Evolutionary conservation across 257 asterid genomes (phyloP), one percentile per base, ranked within the genome.

Genomic region (Scutellaria barbata): DNA sequence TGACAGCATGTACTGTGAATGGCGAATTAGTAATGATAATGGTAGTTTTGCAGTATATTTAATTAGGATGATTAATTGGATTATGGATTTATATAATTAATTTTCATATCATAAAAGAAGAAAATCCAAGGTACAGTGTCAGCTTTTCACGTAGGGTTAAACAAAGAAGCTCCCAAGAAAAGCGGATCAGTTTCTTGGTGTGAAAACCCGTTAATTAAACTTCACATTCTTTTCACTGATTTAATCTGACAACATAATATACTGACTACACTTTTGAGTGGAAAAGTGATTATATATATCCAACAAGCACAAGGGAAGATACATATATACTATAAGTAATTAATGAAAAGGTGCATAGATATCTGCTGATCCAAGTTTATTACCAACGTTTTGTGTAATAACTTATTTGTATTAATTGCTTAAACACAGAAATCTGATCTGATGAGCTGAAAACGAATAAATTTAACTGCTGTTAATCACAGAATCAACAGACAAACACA

Each of bases 221-320:
- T 54, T 16, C 37, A 54, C 60, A 54, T n/a, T 54, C 8, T 54
- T 18, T 3, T 20, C 20, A 20, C 7, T 8, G n/a, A n/a, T 59
- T 57, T 6, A 57, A 14, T 53, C 73, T 68, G 73, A 52, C 73
- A 17, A 12, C 50, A 66, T 35, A 66, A 11, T 14, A 2, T 52
- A 16, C 54, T 68, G 73, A 20, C 40, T 68, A 68, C 54, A n/a
- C 47, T 68, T 69, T 66, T 56, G 74, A 37, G 61, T 59, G 35
- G 25, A 4, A 17, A 70, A 70, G 40, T 45, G 37, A 30, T 57
- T 70, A 54, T 54, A 9, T 54, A 18, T 8, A 37, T 50, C 37
- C 35, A 37, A 20, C 22, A 11, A 68, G 63, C 73, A 39, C 20
- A 52, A 54, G 60, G 10, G 37, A 54, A 55, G 35, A 30, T 20